Percentiles rank a stretch among this genome's conserved stretches.
Evolutionary conservation across 345 rosid species (phyloP).

Genomic region (Linum trigynum): DNA sequence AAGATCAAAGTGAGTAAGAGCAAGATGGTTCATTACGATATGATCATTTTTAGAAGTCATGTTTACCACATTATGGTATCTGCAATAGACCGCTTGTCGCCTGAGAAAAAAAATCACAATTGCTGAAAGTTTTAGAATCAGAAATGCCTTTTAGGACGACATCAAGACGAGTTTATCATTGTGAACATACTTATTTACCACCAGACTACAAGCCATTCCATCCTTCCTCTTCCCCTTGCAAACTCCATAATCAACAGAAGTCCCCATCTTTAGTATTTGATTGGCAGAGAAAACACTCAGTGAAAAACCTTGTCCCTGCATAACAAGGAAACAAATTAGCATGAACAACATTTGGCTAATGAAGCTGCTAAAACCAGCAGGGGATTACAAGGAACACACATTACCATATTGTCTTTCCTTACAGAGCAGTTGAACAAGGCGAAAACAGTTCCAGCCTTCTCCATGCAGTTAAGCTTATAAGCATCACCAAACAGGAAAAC

Average conservation of each 20-base stretch:
- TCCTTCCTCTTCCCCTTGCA: constrained; percentile 72
- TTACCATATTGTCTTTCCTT: constrained; percentile 57
- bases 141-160: neutral
- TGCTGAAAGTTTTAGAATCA: neutral
- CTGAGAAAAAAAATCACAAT: constrained; percentile 33
- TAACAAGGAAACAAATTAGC: constrained; percentile 4
- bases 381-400: neutral
- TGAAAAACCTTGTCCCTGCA: constrained; percentile 64
- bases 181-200: constrained; percentile 59
- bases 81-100: constrained; percentile 62
- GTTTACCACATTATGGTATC: constrained; percentile 56
- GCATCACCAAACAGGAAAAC: constrained; percentile 91
- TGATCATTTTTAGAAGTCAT: neutral
- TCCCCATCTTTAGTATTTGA: constrained; percentile 70
- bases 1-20: neutral
- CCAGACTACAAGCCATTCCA: constrained; percentile 58
- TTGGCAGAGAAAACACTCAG: constrained; percentile 53
- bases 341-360: neutral
- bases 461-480: constrained; percentile 41
- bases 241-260: constrained; percentile 78
- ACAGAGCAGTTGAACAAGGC: constrained; percentile 61
- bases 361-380: neutral
- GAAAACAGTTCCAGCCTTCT: constrained; percentile 63
- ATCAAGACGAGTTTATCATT: constrained; percentile 2
- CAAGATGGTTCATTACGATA: neutral